Percentiles rank a stretch among this genome's conserved stretches.
phyloP scores from a whole-genome alignment of 306 rosid species.

The Glycine tomentella region DNA sequence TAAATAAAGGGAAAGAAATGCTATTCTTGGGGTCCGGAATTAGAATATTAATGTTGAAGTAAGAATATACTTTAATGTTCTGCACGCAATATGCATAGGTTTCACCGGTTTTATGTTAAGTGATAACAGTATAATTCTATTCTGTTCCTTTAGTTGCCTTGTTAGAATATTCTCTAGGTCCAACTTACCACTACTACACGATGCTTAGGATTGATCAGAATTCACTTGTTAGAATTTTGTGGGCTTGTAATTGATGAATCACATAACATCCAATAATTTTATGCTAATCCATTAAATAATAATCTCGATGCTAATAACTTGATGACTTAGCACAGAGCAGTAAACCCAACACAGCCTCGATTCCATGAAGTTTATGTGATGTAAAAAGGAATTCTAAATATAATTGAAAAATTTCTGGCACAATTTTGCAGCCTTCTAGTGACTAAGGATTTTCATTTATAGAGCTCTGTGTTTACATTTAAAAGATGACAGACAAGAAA shows the following conservation, averaged over 20 bases:
- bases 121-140: conserved; percentile 3
- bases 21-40: background rate
- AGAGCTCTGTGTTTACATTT: too few species aligned
- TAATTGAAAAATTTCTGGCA: too few species aligned
- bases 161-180: background rate
- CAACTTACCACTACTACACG: background rate
- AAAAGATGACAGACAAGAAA: too few species aligned
- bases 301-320: too few species aligned
- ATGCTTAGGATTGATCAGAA: background rate
- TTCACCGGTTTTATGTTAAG: background rate
- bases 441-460: too few species aligned
- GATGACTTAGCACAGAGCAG: background rate
- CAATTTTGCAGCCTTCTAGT: too few species aligned
- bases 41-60: conserved; percentile 1
- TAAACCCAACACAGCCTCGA: too few species aligned
- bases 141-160: background rate
- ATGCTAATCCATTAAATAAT: too few species aligned
- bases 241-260: too few species aligned
- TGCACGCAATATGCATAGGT: background rate
- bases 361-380: too few species aligned
- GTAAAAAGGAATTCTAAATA: too few species aligned
- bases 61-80: background rate
- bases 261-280: too few species aligned
- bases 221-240: background rate
- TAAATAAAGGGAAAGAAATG: conserved; percentile 6